A percentile compares a stretch with the other conserved stretches of the same genome.
These are phyloP conservation scores for Fraxinus platypoda DNA, from an alignment of 305 asterid species.

Conservation along the genomic window DNA sequence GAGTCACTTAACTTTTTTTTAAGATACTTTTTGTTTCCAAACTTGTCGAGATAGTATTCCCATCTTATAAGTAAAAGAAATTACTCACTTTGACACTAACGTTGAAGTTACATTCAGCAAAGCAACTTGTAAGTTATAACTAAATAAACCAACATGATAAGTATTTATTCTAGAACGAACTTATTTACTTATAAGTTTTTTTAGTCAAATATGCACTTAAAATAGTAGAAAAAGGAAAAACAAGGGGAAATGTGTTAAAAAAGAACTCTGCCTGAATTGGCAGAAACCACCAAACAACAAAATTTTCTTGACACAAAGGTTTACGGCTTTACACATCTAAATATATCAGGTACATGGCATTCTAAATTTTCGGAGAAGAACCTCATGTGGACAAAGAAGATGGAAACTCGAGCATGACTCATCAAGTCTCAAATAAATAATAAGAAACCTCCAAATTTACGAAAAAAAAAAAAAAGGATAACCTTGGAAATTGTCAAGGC, in stretches of 20 bases:
- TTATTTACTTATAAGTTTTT: background rate
- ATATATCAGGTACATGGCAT: background rate
- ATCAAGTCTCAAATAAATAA: background rate
- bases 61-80: background rate
- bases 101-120: background rate
- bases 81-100: background rate
- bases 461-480: background rate
- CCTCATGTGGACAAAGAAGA: background rate
- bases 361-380: background rate
- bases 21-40: background rate
- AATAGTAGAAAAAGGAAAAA: background rate
- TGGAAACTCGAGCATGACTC: background rate
- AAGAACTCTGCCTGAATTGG: background rate
- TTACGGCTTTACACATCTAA: background rate
- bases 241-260: background rate
- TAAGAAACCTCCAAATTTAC: background rate
- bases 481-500: conserved; percentile 4
- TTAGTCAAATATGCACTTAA: background rate
- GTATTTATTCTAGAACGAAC: background rate
- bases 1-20: background rate
- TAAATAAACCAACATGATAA: background rate
- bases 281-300: background rate
- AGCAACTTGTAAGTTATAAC: background rate
- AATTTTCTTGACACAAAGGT: background rate
- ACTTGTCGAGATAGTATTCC: background rate